Conservation (phyloP, 257 asterid genomes). For the Solanum habrochaites region DNA sequence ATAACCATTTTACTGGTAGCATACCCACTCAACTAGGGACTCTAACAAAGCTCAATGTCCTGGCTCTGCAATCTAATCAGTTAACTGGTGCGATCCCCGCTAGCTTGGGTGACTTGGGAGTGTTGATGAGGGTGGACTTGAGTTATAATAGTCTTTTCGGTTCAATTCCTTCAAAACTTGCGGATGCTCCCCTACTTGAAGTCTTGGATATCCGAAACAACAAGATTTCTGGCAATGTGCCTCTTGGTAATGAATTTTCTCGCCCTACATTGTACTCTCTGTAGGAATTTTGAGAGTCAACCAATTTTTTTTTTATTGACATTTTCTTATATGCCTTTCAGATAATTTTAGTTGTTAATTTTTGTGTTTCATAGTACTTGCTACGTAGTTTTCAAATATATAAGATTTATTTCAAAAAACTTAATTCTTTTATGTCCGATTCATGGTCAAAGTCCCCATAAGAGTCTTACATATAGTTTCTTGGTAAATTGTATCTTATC, state of each 20-base stretch:
- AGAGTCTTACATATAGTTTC: not conserved
- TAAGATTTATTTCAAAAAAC: not conserved
- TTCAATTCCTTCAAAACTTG: constrained; percentile 71
- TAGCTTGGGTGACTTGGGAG: constrained; percentile 63
- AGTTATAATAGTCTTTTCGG: constrained; percentile 72
- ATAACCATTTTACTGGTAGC: constrained; percentile 71
- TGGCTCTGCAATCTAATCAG: constrained; percentile 67
- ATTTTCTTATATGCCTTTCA: not conserved
- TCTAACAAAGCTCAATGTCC: constrained; percentile 57
- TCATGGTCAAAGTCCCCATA: not conserved
- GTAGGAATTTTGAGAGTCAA: not conserved
- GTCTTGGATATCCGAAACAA: constrained; percentile 67
- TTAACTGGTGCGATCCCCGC: constrained; percentile 94
- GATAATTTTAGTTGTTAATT: not conserved
- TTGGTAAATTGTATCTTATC: not conserved
- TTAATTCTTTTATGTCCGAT: not conserved
- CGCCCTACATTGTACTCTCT: not conserved
- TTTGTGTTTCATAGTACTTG: not conserved
- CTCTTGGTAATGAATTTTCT: constrained; percentile 47
- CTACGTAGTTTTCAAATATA: not conserved
- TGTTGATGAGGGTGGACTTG: constrained; percentile 61
- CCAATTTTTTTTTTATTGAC: not conserved
- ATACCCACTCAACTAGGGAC: constrained; percentile 63
- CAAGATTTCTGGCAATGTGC: constrained; percentile 87
- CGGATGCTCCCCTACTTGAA: constrained; percentile 73